Evolutionary conservation across 257 asterid genomes (phyloP), one percentile per base, ranked within the genome.

Genomic region (Primulina tabacum): DNA sequence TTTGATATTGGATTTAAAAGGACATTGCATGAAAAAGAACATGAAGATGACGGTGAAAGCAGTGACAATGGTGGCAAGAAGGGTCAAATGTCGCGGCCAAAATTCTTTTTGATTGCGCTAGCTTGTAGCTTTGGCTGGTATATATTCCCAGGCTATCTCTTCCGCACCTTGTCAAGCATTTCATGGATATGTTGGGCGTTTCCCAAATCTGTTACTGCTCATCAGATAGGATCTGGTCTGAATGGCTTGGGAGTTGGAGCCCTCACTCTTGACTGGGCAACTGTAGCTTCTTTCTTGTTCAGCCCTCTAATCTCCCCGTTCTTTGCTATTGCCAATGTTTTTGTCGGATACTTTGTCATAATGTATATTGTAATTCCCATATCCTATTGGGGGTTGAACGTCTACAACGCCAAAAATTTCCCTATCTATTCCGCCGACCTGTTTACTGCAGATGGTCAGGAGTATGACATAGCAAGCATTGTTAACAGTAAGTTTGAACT

Each of bases 181-280:
- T 90, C 97, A 67, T 90, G 95, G 97, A 79, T 90, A 2, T 90
- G 97, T 10, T 90, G 97, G 97, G 87, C 73, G 14, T 90, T 76
- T 52, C 95, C 97, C 17, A 76, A 79, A 16, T 90, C 95, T 0
- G 97, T 90, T 4, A 90, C 95, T 0, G 97, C 93, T 64, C 92
- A 90, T 2, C 97, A 90, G 53, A 73, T 90, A 0, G 97, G 97
- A 1, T 90, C 97, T 0, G 97, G 97, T 2, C 57, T 90, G 12
- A 75, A 66, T 8, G 95, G 97, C 2, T 83, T 90, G 0, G 95
- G 95, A 12, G 26, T 86, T 4, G 97, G 97, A 30, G 88, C 97
- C 0, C 28, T 86, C 64, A 83, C 97, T 0, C 76, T 90, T 6
- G 97, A 90, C 47, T 90, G 97, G 97, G 62, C 95, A 0, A 82